Percentiles rank a stretch among this genome's conserved stretches.
Conservation (phyloP, 805 yeast genomes). For the Candida ponderosae region DNA sequence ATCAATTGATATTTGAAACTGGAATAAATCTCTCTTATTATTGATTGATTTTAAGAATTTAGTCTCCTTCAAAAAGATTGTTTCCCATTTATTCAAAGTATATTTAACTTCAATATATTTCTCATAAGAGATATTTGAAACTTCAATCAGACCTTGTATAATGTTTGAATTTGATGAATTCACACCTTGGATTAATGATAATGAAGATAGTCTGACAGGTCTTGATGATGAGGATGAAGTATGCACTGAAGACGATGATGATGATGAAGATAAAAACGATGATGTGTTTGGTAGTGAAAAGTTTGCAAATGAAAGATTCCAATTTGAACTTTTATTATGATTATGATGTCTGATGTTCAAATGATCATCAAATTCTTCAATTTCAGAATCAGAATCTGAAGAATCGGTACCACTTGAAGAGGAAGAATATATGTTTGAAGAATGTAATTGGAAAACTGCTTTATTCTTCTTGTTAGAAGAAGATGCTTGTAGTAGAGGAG, state of each 20-base stretch:
- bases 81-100: conserved; percentile 42
- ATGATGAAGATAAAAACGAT: conserved; percentile 3
- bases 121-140: conserved; percentile 29
- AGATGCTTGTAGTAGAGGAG: neutral
- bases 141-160: conserved; percentile 32
- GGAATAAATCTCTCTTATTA: conserved; percentile 32
- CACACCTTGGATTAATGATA: conserved; percentile 19
- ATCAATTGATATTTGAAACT: conserved; percentile 38
- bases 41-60: conserved; percentile 16
- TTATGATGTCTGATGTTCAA: neutral
- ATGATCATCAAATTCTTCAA: neutral
- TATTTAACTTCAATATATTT: conserved; percentile 36
- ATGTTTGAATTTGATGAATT: conserved; percentile 31
- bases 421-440: neutral
- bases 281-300: conserved; percentile 1
- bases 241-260: no score
- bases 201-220: conserved; percentile 29
- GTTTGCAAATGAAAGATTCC: conserved; percentile 12
- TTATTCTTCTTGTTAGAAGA: no score
- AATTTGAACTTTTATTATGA: no score
- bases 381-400: neutral
- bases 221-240: conserved; percentile 14
- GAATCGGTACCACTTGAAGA: neutral
- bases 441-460: neutral
- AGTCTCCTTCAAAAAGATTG: conserved; percentile 32